Evolutionary conservation across 805 yeast genomes (phyloP), one percentile per base, ranked within the genome.

Genomic region (Ogataea nakhonphanomensis): DNA sequence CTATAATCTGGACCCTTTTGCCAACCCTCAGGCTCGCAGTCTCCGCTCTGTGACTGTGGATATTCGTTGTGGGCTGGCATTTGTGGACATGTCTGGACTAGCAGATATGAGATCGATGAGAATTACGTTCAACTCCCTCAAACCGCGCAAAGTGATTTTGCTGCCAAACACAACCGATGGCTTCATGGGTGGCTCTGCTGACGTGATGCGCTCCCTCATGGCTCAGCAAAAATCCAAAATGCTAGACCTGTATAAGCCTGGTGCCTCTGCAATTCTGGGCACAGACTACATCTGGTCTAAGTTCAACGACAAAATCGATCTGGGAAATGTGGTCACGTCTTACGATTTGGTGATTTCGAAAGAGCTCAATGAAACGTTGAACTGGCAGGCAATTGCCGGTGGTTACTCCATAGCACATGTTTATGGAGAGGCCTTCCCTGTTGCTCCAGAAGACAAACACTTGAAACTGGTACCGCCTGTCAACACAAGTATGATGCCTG

Each of bases 341-440:
- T 69, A 79, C 42, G 87, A 83, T 50, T 73, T 91, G 25, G 66
- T 80, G 34, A 61, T 91, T 17, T 90, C 86, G 46, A 83, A 82
- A 11, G 69, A 69, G 3, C 63, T 91, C 25, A 75, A 76, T 8
- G 65, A 70, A n/a, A 59, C 67, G 20, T 66, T 91, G 39, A 72
- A 74, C 39, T 91, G 99, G 99, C 96, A 90, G 57, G 74, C 73
- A 37, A 76, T 90, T 43, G 79, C 83, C 25, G 91, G 90, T 27
- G 88, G 87, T 9, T 84, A 80, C 57, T 73, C 84, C 12, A 80
- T 91, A 23, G 88, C 97, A 0, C 90, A 87, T 53, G 82, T 91
- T 7, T 67, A 73, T 30, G 98, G 97, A 29, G 77, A 74, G 46
- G 65, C 84, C 20, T 38, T 39, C 10, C 52, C 51, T 13, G 14